Percentiles rank a stretch among this genome's conserved stretches.
Conservation (phyloP, 495 filamentous ascomycete genomes). For the Talaromyces trachyspermus region DNA sequence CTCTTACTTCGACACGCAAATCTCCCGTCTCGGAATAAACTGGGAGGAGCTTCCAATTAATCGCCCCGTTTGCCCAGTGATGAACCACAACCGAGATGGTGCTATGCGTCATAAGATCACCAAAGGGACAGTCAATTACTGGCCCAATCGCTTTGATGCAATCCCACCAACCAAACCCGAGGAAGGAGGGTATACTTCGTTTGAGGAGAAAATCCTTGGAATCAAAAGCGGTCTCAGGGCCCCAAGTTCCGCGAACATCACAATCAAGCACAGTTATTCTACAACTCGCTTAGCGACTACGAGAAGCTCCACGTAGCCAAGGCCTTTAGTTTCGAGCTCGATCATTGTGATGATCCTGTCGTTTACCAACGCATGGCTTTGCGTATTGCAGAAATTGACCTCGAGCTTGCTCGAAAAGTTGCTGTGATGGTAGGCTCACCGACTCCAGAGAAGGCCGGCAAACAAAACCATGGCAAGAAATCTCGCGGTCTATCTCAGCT, state of each 20-base stretch:
- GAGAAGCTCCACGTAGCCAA: conserved; percentile 66
- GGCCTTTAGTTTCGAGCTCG: conserved; percentile 76
- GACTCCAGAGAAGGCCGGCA: conserved; percentile 40
- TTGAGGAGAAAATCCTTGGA: conserved; percentile 52
- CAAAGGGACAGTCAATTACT: conserved; percentile 68
- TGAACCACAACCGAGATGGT: conserved; percentile 76
- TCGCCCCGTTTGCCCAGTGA: conserved; percentile 64
- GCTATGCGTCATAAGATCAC: conserved; percentile 48
- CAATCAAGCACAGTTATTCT: conserved; percentile 59
- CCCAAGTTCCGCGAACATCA: conserved; percentile 79
- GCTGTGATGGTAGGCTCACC: conserved; percentile 63
- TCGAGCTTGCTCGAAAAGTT: conserved; percentile 62
- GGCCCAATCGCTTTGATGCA: conserved; percentile 64
- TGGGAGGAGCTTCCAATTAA: conserved; percentile 87
- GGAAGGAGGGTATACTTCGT: conserved; percentile 57
- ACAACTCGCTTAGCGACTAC: conserved; percentile 64
- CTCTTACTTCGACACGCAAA: conserved; percentile 81
- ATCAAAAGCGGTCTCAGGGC: conserved; percentile 61
- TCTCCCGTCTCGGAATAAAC: conserved; percentile 74
- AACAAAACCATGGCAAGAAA: conserved; percentile 58
- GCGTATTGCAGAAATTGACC: conserved; percentile 65
- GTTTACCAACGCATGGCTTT: conserved; percentile 69
- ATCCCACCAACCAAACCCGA: conserved; percentile 45
- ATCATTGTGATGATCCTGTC: conserved; percentile 79
- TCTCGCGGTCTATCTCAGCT: conserved; percentile 60